A percentile compares a stretch with the other conserved stretches of the same genome.
phyloP scores from a whole-genome alignment of 2,329 filamentous ascomycete species.

The Hypocreales sp. region DNA sequence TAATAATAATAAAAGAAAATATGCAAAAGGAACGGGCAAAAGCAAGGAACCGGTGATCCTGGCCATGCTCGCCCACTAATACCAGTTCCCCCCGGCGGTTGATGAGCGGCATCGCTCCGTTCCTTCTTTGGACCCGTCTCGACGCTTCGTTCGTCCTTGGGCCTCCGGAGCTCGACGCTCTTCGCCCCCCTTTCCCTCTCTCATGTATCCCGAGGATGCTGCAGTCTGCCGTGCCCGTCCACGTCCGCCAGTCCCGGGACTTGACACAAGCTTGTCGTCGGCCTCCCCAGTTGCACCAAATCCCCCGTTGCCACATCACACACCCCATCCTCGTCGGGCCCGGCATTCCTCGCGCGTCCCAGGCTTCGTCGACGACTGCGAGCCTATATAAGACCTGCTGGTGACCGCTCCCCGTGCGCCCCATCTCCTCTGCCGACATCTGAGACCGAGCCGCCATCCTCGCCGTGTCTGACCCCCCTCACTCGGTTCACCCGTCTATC shows the following conservation, averaged over 20 bases:
- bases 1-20: too few relatives aligned
- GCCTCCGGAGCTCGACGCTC: too few relatives aligned
- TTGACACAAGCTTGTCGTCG: constrained; percentile 2
- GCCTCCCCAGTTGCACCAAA: constrained; percentile 4
- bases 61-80: not conserved
- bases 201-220: too few relatives aligned
- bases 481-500: constrained; percentile 1
- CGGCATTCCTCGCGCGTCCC: constrained; percentile 4
- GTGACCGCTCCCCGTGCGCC: not conserved
- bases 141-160: not conserved
- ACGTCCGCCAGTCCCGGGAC: not conserved
- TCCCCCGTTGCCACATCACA: constrained; percentile 5
- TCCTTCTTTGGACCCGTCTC: not conserved
- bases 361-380: not conserved
- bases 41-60: constrained; percentile 1
- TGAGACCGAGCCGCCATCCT: constrained; percentile 3
- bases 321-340: not conserved
- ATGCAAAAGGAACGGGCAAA: too few relatives aligned
- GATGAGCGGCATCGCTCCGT: too few relatives aligned
- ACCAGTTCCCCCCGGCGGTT: too few relatives aligned
- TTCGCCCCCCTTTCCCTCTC: too few relatives aligned
- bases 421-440: constrained; percentile 2
- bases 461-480: constrained; percentile 1
- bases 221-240: constrained; percentile 3
- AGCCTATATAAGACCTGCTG: constrained; percentile 5